phyloP scores from a whole-genome alignment of 352 stramenopile species.

The Globisporangium paddicum region DNA sequence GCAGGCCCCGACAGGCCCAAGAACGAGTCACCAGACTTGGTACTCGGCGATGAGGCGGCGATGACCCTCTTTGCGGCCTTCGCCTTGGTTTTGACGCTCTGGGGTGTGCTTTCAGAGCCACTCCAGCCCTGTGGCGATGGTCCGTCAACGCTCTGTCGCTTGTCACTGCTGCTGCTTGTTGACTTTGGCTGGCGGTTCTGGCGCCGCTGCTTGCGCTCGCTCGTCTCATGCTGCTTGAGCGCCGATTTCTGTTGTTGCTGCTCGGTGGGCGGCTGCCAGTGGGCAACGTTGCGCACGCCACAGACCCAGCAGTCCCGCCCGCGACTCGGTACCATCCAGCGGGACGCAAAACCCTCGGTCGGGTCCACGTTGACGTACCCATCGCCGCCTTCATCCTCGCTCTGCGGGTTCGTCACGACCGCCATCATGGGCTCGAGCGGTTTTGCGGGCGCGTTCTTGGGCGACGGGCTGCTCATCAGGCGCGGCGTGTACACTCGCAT shows the following conservation, averaged over 20 bases:
- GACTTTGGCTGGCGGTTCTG: neutral
- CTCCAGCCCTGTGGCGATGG: neutral
- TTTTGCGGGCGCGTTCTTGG: conserved; percentile 1
- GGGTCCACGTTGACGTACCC: conserved; percentile 74
- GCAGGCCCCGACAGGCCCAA: neutral
- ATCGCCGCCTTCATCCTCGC: conserved; percentile 38
- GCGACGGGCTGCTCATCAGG: conserved; percentile 2
- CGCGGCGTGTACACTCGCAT: conserved; percentile 70
- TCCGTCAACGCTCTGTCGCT: conserved; percentile 4
- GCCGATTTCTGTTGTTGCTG: conserved; percentile 25
- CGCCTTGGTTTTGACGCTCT: conserved; percentile 6
- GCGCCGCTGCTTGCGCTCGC: conserved; percentile 4
- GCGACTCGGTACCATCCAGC: conserved; percentile 66
- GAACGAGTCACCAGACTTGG: neutral
- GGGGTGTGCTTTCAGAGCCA: neutral
- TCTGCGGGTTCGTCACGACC: conserved; percentile 60
- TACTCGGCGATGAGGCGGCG: neutral
- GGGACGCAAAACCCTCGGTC: conserved; percentile 55
- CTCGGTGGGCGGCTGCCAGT: conserved; percentile 46
- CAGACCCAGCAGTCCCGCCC: conserved; percentile 70
- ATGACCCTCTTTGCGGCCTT: conserved; percentile 6
- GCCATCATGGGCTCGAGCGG: conserved; percentile 56
- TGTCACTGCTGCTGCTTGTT: conserved; percentile 5
- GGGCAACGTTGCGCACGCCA: conserved; percentile 61
- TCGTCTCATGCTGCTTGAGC: conserved; percentile 12